Evolutionary conservation across 176 grass and related monocot species (phyloP).

Genomic region (Oryza glaberrima): DNA sequence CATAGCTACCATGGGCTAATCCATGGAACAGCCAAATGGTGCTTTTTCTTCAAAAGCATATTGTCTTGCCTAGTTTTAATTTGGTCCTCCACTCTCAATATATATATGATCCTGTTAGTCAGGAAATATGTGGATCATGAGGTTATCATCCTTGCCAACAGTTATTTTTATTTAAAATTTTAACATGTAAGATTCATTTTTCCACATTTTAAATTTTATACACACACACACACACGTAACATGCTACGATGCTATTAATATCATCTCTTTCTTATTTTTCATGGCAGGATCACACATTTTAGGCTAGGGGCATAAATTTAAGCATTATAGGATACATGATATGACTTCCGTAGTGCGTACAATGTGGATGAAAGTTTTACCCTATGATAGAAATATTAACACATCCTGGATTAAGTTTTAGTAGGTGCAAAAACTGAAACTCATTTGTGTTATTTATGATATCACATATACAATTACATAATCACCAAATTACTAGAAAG

Average conservation of each 20-base stretch:
- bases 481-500: too few relatives aligned
- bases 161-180: not conserved
- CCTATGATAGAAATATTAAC: not conserved
- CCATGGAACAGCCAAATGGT: slow-evolving; percentile 17
- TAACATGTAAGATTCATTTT: not conserved
- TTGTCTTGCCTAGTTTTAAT: not conserved
- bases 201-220: not conserved
- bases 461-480: too few relatives aligned
- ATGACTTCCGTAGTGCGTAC: not conserved
- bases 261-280: not conserved
- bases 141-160: slow-evolving; percentile 13
- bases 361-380: not conserved
- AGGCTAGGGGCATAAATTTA: slow-evolving; percentile 12
- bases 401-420: not conserved
- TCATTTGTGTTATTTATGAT: too few relatives aligned
- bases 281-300: slow-evolving; percentile 9
- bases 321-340: not conserved
- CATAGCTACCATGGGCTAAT: slow-evolving; percentile 4
- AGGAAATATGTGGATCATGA: not conserved
- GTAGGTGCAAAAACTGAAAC: too few relatives aligned
- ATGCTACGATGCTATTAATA: not conserved
- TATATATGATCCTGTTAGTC: not conserved
- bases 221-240: not conserved
- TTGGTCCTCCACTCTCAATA: too few relatives aligned
- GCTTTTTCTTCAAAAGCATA: slow-evolving; percentile 7